Evolutionary conservation across 2,329 filamentous ascomycete species (phyloP).

Genomic region (Cercospora canescens): DNA sequence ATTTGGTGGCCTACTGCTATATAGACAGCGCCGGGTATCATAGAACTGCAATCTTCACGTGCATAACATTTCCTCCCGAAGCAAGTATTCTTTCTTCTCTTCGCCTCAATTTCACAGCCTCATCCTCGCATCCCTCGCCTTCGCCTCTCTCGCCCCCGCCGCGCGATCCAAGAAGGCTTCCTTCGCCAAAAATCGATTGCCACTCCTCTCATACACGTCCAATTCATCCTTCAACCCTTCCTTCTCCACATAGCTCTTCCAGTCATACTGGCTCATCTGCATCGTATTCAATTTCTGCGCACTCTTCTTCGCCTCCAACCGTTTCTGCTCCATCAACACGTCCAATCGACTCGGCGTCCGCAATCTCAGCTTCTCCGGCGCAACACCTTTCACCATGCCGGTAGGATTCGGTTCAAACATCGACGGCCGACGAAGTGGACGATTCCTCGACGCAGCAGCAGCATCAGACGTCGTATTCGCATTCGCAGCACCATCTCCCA

Average conservation of each 20-base stretch:
- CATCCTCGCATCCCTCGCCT: slow-evolving; percentile 53
- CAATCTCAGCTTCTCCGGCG: slow-evolving; percentile 45
- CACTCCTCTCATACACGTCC: slow-evolving; percentile 61
- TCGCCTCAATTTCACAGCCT: slow-evolving; percentile 31
- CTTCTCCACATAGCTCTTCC: slow-evolving; percentile 63
- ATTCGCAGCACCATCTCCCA: slow-evolving; percentile 24
- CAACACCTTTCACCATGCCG: slow-evolving; percentile 47
- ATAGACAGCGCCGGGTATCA: slow-evolving; percentile 12
- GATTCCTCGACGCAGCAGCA: slow-evolving; percentile 36
- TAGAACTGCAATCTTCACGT: slow-evolving; percentile 7
- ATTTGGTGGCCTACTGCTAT: neutral
- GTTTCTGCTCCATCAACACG: slow-evolving; percentile 35
- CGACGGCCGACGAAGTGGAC: slow-evolving; percentile 48
- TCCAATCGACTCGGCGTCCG: slow-evolving; percentile 34
- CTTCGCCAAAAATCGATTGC: slow-evolving; percentile 60
- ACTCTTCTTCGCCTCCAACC: slow-evolving; percentile 35
- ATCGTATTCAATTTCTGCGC: slow-evolving; percentile 65
- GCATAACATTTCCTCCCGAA: neutral
- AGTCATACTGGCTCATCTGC: slow-evolving; percentile 65
- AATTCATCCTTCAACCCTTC: slow-evolving; percentile 62
- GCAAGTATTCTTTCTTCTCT: neutral
- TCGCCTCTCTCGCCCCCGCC: slow-evolving; percentile 57
- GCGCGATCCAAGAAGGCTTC: slow-evolving; percentile 64
- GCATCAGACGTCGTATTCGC: slow-evolving; percentile 18
- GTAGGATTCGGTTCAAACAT: slow-evolving; percentile 54